A percentile compares a stretch with the other conserved stretches of the same genome.
Conservation (phyloP, 371 early-diverging fungal species). For the Rhizopus delemar region DNA sequence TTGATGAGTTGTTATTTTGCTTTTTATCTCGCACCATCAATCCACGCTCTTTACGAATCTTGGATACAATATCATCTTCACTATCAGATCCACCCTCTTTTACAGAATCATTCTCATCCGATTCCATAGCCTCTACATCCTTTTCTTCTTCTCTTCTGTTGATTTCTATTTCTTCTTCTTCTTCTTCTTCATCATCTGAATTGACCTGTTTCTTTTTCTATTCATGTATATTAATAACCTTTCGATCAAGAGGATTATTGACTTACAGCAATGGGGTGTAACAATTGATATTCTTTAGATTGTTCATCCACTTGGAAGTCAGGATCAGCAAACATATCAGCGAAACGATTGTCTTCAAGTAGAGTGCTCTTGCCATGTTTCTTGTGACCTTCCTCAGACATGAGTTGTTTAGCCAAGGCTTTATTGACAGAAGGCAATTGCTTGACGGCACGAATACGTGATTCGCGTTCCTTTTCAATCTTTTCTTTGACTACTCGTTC, state of each 20-base stretch:
- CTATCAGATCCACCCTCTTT: conserved; percentile 47
- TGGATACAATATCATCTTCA: conserved; percentile 49
- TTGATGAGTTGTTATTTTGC: conserved; percentile 26
- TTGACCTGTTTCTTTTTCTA: conserved; percentile 29
- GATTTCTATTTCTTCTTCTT: conserved; percentile 23
- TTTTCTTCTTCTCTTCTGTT: conserved; percentile 15
- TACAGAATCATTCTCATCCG: conserved; percentile 46
- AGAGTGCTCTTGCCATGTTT: conserved; percentile 57
- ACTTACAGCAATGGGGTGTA: conserved; percentile 70
- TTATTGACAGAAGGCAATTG: conserved; percentile 92
- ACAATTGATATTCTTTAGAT: conserved; percentile 82
- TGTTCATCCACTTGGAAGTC: conserved; percentile 92
- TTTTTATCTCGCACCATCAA: conserved; percentile 39
- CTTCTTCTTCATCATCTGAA: conserved; percentile 32
- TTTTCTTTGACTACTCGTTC: conserved; percentile 75
- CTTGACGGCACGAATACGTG: conserved; percentile 86
- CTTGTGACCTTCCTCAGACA: conserved; percentile 52
- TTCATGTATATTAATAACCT: not conserved
- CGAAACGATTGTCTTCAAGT: conserved; percentile 85
- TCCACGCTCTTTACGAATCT: conserved; percentile 51
- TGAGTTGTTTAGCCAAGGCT: conserved; percentile 75
- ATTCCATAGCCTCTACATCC: conserved; percentile 41
- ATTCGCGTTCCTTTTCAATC: conserved; percentile 83
- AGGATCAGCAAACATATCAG: conserved; percentile 85
- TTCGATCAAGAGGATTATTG: not conserved